Evolutionary conservation across 2,329 filamentous ascomycete species (phyloP), one percentile per base, ranked within the genome.

Genomic region (Emmonsiellopsis sp.): DNA sequence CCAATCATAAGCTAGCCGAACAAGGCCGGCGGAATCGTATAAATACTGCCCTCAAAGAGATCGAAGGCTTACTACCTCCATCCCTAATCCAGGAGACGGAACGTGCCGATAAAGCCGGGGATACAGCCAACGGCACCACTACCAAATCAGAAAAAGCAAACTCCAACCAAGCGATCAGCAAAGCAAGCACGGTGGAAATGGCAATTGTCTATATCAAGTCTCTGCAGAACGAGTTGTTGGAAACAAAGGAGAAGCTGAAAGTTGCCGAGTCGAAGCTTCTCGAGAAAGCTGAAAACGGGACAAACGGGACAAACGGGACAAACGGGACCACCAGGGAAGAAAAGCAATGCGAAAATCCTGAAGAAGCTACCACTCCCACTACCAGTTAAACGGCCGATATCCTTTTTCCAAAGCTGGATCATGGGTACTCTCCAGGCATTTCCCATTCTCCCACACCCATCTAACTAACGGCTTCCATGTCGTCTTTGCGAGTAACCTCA

Each of bases 1-100:
- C 93, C 1, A 95, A 90, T 43, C 93, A 98, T 74, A 98, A 98
- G 71, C 89, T 98, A 60, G 93, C 93, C 15, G 93, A 98, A 72
- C 93, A 98, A 73, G 93, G 93, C 6, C 84, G 93, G 47, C 80
- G 93, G 55, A 97, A 98, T 67, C 83, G 93, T 47, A 97, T 98
- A 71, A 98, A 98, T 67, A 87, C 85, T 52, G 93, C 93, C 0
- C 76, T 98, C 20, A 89, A 92, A 62, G 87, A 96, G 68, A 95
- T 98, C 69, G 90, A 93, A 50, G 80, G 84, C 0, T 76, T 98
- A 2, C 75, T 98, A n/a, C 92, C 93, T 0, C 69, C 75, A 0
- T 66, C 63, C 1, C 70, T 72, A 60, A 56, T 70, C 53, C 62
- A 80, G 72, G 44, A 71, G 60, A 32, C 57, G 57, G n/a, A 61